Base-by-base conservation (phyloP, 2,329 filamentous ascomycete genomes). In the Exserohilum rostratum region DNA sequence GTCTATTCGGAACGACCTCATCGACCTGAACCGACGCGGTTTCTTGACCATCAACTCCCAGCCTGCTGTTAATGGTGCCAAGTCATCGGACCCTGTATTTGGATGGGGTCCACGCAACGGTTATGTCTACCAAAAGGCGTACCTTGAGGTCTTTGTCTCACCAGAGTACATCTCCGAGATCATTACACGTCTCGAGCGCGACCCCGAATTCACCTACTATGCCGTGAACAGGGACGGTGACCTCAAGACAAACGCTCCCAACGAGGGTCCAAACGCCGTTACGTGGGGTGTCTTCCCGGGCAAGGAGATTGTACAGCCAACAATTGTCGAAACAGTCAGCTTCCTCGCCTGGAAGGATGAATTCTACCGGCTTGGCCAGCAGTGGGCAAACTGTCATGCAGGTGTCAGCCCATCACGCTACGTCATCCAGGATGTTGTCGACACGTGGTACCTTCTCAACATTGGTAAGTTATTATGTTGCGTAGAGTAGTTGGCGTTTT, bases 331-430 rank as follows among this genome's bases (percentile, higher is more conserved):
- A 79, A 96, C 91, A 15, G 89, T 99, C 74, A 96, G 91, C 74
- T 99, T 99, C 84, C 81, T 99, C 49, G 95, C 95, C 2, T 99
- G 95, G 95, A 96, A 96, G 78, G 95, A 99, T 66, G 95, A 99
- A 77, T 96, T 96, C 13, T 99, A 92, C 81, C 87, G 90, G 57
- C 84, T 99, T 9, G 95, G 95, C 50, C 84, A 89, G 53, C 93
- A 99, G 71, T 99, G 95, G 95, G 90, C 91, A 18, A 90, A 91
- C 69, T 99, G 95, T 74, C 91, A 96, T 71, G 86, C 92, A 33
- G 82, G 88, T 57, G 81, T 82, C 54, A 92, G 87, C 60, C 87
- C 90, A 29, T 96, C 90, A 71, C 86, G 93, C 49, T 83, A 87
- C 58, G 78, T 98, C 57, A 90, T 99, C 61, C 85, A 93, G 65